Percentiles rank a stretch among this genome's conserved stretches.
phyloP scores from a whole-genome alignment of 108 stramenopile species.

The Discostella pseudostelligera region DNA sequence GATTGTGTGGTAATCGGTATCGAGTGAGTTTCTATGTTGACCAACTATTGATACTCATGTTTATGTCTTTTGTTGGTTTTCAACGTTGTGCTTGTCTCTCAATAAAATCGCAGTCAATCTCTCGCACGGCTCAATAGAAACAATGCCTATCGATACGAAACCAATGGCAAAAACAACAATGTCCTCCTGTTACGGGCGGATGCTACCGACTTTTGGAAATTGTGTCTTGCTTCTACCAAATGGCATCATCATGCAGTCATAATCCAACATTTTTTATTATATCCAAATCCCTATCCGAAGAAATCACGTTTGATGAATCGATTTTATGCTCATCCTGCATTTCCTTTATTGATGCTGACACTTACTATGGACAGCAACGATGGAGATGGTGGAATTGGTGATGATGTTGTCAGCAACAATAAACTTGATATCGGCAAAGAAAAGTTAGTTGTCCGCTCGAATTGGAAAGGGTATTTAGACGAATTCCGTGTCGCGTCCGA shows the following conservation, averaged over 20 bases:
- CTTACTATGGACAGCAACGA: slow-evolving; percentile 6
- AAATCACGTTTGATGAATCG: slow-evolving; percentile 61
- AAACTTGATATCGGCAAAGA: slow-evolving; percentile 27
- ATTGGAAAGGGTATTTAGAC: slow-evolving; percentile 76
- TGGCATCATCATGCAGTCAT: slow-evolving; percentile 35
- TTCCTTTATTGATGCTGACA: slow-evolving; percentile 69
- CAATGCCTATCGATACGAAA: slow-evolving; percentile 14
- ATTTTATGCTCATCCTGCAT: slow-evolving; percentile 87
- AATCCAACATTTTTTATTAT: slow-evolving; percentile 72
- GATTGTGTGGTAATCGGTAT: slow-evolving; percentile 77
- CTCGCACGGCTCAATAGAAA: slow-evolving; percentile 62
- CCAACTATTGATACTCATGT: no score
- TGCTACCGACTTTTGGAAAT: slow-evolving; percentile 83
- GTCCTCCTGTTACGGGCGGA: slow-evolving; percentile 85
- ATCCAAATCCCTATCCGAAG: slow-evolving; percentile 95
- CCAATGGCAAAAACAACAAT: slow-evolving; percentile 24
- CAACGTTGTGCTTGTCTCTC: no score
- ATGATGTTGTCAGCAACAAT: no score
- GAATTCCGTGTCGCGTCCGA: slow-evolving; percentile 58
- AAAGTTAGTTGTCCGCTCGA: slow-evolving; percentile 64
- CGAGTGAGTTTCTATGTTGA: slow-evolving; percentile 53
- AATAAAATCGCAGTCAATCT: slow-evolving; percentile 76
- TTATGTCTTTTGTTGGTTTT: no score
- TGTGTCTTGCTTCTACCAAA: slow-evolving; percentile 29
- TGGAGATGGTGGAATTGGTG: background rate